Percentiles rank a stretch among this genome's conserved stretches.
Evolutionary conservation across 495 filamentous ascomycete genomes (phyloP).

Genomic region (Penicillium fimorum): DNA sequence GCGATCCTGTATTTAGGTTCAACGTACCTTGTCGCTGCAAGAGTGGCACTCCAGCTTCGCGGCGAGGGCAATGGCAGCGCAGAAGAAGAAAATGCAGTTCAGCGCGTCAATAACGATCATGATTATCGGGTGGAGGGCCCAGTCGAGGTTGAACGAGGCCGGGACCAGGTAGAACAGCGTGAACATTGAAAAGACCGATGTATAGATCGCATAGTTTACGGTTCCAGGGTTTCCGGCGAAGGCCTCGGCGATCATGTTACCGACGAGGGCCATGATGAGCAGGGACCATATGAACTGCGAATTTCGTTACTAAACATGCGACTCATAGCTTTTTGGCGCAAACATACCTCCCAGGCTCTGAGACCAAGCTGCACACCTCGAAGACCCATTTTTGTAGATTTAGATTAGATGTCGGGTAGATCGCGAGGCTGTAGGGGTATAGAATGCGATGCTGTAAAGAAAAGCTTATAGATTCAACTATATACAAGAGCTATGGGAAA

Average conservation of each 20-base stretch:
- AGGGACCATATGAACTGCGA: slow-evolving; percentile 63
- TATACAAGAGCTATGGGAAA: slow-evolving; percentile 9
- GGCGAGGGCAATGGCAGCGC: slow-evolving; percentile 62
- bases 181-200: slow-evolving; percentile 62
- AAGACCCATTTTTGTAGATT: slow-evolving; percentile 26
- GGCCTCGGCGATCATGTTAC: slow-evolving; percentile 63
- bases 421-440: background rate
- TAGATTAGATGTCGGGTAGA: background rate
- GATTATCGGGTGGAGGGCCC: slow-evolving; percentile 53
- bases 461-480: background rate
- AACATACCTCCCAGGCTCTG: slow-evolving; percentile 41
- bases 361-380: slow-evolving; percentile 36
- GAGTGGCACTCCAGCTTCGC: slow-evolving; percentile 57
- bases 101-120: slow-evolving; percentile 56
- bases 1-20: background rate
- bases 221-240: slow-evolving; percentile 52
- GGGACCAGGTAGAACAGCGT: slow-evolving; percentile 61
- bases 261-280: slow-evolving; percentile 63
- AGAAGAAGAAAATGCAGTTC: slow-evolving; percentile 65
- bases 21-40: slow-evolving; percentile 60
- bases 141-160: slow-evolving; percentile 48
- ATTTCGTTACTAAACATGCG: background rate
- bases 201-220: slow-evolving; percentile 66
- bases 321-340: background rate
- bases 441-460: slow-evolving; percentile 1